These are phyloP conservation scores for Suhomyces yuchorum DNA, from an alignment of 1,139 yeast species.

Conservation along the genomic window DNA sequence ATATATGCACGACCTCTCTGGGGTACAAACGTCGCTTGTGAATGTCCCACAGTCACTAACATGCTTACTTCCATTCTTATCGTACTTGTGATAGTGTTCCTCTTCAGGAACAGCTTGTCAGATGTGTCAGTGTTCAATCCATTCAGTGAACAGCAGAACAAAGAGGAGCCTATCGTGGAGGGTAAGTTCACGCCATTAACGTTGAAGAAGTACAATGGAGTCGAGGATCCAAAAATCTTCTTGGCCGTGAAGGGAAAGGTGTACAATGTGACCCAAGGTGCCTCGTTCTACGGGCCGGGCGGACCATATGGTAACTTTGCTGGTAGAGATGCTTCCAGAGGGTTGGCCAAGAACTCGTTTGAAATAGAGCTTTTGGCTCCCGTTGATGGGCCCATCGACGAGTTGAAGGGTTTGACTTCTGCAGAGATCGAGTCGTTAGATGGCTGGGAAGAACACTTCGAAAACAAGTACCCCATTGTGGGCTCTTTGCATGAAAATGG, in stretches of 20 bases:
- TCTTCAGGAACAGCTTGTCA: slow-evolving; percentile 21
- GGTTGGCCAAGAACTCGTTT: slow-evolving; percentile 87
- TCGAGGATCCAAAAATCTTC: slow-evolving; percentile 72
- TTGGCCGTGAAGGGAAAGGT: slow-evolving; percentile 85
- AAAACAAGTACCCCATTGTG: slow-evolving; percentile 70
- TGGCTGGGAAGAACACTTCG: slow-evolving; percentile 86
- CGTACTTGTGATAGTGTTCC: slow-evolving; percentile 22
- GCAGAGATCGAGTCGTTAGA: slow-evolving; percentile 71
- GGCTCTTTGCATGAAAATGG: slow-evolving; percentile 49
- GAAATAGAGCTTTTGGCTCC: slow-evolving; percentile 61
- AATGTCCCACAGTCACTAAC: background rate
- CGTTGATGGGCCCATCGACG: slow-evolving; percentile 73
- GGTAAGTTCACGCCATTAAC: slow-evolving; percentile 81
- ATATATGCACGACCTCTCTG: slow-evolving; percentile 3
- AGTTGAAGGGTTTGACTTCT: slow-evolving; percentile 57
- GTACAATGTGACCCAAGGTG: slow-evolving; percentile 80
- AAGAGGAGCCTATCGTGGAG: slow-evolving; percentile 64
- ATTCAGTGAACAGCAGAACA: slow-evolving; percentile 19
- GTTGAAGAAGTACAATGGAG: slow-evolving; percentile 76
- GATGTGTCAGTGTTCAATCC: slow-evolving; percentile 25
- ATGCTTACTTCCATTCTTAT: slow-evolving; percentile 26
- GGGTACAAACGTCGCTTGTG: slow-evolving; percentile 2
- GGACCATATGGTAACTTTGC: slow-evolving; percentile 97
- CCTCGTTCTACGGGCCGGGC: slow-evolving; percentile 92
- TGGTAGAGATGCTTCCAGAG: slow-evolving; percentile 95